These are phyloP conservation scores for Colletotrichum sp. DNA, from an alignment of 2,329 filamentous ascomycete genomes.

Conservation along the genomic window DNA sequence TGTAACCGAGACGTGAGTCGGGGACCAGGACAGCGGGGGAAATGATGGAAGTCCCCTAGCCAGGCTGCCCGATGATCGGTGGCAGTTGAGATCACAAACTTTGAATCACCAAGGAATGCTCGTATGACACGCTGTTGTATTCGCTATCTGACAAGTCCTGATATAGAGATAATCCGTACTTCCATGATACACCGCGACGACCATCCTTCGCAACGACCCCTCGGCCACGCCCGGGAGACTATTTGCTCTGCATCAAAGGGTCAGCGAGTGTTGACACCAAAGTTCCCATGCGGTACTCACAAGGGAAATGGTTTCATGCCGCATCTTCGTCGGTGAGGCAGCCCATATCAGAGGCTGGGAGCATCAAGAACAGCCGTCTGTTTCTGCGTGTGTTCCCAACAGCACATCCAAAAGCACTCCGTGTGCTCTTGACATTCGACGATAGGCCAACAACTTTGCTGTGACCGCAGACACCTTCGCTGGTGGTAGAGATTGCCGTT, in stretches of 20 bases:
- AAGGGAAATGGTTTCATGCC: not conserved
- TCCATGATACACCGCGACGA: not conserved
- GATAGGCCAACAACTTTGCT: not conserved
- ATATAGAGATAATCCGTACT: not conserved
- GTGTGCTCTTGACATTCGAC: not conserved
- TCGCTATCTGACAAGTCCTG: not conserved
- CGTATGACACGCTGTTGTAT: not conserved
- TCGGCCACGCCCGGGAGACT: not conserved
- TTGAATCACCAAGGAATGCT: not conserved
- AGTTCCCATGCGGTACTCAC: not conserved
- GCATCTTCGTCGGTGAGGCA: not conserved
- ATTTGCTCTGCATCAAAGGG: not conserved
- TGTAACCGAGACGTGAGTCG: not conserved
- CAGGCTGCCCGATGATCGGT: fast-evolving
- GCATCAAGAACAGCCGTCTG: not conserved
- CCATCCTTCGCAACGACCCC: not conserved
- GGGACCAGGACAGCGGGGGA: not conserved
- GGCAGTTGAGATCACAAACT: not conserved
- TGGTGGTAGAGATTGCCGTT: not conserved
- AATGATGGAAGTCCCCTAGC: not conserved
- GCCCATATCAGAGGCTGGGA: not conserved
- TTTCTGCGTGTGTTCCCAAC: not conserved
- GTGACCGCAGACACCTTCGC: not conserved
- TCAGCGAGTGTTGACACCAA: not conserved
- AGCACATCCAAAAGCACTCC: not conserved